A percentile compares a stretch with the other conserved stretches of the same genome.
phyloP scores from a whole-genome alignment of 768 basidiomycete species.

The Amyloporia xantha region DNA sequence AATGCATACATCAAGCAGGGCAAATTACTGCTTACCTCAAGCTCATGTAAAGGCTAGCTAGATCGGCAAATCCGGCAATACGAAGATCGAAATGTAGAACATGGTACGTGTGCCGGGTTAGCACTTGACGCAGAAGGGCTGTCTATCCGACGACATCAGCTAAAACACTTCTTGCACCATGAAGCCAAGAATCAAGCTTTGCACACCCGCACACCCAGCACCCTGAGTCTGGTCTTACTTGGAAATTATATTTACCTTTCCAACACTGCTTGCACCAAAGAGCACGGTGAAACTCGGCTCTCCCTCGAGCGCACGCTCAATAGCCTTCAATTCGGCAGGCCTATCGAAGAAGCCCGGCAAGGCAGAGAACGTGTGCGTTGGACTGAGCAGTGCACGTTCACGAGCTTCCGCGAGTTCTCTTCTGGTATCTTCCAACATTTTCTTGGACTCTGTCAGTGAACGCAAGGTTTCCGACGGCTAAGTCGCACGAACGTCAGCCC shows the following conservation, averaged over 20 bases:
- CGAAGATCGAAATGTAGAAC: slow-evolving; percentile 81
- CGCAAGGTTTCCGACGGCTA: slow-evolving; percentile 77
- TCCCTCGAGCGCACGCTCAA: slow-evolving; percentile 59
- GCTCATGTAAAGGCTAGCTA: slow-evolving; percentile 69
- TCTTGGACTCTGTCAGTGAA: slow-evolving; percentile 71
- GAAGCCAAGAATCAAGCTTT: background rate
- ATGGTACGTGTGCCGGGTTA: slow-evolving; percentile 62
- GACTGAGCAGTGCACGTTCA: slow-evolving; percentile 58
- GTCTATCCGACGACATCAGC: slow-evolving; percentile 58
- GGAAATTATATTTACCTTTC: slow-evolving; percentile 51
- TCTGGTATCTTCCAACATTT: slow-evolving; percentile 70
- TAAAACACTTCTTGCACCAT: background rate
- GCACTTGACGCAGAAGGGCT: slow-evolving; percentile 69
- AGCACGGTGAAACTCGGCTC: slow-evolving; percentile 77
- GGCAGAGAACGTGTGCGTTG: slow-evolving; percentile 73
- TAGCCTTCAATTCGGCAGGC: slow-evolving; percentile 54
- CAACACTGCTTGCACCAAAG: slow-evolving; percentile 75
- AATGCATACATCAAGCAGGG: background rate
- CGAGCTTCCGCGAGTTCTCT: slow-evolving; percentile 65
- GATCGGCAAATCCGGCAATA: slow-evolving; percentile 78
- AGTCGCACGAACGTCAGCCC: slow-evolving; percentile 4
- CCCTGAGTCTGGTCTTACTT: background rate
- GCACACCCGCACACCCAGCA: background rate
- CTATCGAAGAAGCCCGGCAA: slow-evolving; percentile 71
- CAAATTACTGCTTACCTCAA: slow-evolving; percentile 34